These are phyloP conservation scores for Dothidotthia symphoricarpi DNA, from an alignment of 2,329 filamentous ascomycete genomes.

Conservation along the genomic window DNA sequence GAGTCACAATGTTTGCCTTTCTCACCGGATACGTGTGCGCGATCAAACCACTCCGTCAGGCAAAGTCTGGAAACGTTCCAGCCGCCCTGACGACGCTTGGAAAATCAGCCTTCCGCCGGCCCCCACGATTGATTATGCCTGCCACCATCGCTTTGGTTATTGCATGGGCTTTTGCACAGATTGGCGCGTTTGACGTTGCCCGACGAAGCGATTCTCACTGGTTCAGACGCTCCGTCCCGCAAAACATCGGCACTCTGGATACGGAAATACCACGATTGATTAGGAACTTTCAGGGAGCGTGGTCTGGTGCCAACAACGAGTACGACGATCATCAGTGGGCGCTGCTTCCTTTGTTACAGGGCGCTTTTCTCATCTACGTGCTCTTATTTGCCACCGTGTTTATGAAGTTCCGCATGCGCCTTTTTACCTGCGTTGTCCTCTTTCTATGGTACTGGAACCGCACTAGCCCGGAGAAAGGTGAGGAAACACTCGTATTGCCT, in stretches of 20 bases:
- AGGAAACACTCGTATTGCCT: constrained; percentile 14
- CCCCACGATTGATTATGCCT: constrained; percentile 53
- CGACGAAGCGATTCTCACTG: constrained; percentile 52
- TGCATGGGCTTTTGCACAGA: constrained; percentile 51
- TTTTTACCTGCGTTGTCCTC: constrained; percentile 49
- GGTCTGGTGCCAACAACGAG: constrained; percentile 53
- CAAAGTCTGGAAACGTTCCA: constrained; percentile 47
- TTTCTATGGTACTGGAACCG: constrained; percentile 53
- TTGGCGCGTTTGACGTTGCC: constrained; percentile 51
- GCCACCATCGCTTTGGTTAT: constrained; percentile 53
- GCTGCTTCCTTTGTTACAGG: constrained; percentile 50
- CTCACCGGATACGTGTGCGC: constrained; percentile 58
- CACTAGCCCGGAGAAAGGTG: constrained; percentile 48
- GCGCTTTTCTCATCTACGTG: constrained; percentile 54
- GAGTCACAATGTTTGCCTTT: constrained; percentile 58
- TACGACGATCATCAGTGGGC: constrained; percentile 59
- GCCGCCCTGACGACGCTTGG: constrained; percentile 51
- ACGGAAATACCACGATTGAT: constrained; percentile 49
- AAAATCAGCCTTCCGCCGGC: constrained; percentile 55
- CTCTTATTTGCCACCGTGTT: constrained; percentile 49
- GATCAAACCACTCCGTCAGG: constrained; percentile 54
- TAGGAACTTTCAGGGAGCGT: constrained; percentile 48
- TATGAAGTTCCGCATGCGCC: constrained; percentile 50
- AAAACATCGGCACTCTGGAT: constrained; percentile 45
- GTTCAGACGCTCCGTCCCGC: constrained; percentile 52